A percentile compares a stretch with the other conserved stretches of the same genome.
phyloP scores from a whole-genome alignment of 805 yeast genomes.

The Babjeviella inositovora region DNA sequence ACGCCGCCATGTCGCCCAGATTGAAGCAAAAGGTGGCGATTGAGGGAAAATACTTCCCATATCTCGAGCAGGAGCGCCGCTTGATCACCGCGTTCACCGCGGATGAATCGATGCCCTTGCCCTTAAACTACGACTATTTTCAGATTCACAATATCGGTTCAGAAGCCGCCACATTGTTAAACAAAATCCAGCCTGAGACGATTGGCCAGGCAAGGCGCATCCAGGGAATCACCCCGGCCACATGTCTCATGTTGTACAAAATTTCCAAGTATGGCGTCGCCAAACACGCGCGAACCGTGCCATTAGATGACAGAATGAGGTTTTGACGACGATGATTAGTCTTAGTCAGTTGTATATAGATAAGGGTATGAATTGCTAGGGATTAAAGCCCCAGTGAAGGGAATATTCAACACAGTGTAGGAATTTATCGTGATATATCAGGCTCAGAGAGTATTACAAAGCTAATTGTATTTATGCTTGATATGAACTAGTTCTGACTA shows the following conservation, averaged over 20 bases:
- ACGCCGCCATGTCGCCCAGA: slow-evolving; percentile 18
- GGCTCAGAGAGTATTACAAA: no score
- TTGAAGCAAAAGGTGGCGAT: slow-evolving; percentile 48
- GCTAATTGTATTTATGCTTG: no score
- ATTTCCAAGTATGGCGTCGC: slow-evolving; percentile 21
- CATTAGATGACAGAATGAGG: no score
- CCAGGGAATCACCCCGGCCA: slow-evolving; percentile 92
- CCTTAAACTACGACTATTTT: slow-evolving; percentile 47
- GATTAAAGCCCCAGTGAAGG: no score
- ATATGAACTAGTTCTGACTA: no score
- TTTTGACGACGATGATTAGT: no score
- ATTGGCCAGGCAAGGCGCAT: slow-evolving; percentile 92
- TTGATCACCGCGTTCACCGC: slow-evolving; percentile 66
- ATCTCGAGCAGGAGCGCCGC: slow-evolving; percentile 54
- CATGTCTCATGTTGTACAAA: slow-evolving; percentile 64
- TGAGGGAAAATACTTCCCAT: slow-evolving; percentile 75
- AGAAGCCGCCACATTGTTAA: slow-evolving; percentile 57
- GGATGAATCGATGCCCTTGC: slow-evolving; percentile 68
- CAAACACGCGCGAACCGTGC: no score
- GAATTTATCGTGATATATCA: no score
- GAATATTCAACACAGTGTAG: no score
- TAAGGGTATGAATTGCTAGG: no score
- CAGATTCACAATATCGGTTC: slow-evolving; percentile 47
- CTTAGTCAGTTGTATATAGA: no score
- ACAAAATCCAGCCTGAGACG: slow-evolving; percentile 69